Base-by-base conservation (phyloP, 345 rosid species). In the Citrus mangshanensis region DNA sequence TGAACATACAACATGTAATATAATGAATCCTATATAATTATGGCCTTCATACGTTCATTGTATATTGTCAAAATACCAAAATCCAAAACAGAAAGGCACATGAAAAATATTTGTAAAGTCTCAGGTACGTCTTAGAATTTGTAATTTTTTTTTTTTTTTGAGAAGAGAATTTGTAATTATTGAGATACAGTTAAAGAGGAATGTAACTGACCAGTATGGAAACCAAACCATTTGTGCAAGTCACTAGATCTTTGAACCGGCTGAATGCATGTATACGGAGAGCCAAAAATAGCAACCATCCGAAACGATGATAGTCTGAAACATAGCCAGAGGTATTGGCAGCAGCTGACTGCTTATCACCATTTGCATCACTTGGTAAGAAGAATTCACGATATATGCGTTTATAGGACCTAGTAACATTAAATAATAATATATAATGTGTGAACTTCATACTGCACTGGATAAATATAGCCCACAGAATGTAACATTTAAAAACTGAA, bases 271-370 rank as follows among this genome's bases (percentile, higher is more conserved):
- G 95, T 68, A 89, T 86, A 34, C 99, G 93, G 73, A 96, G 97
- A 10, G 93, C 97, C 90, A 94, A 83, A 89, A 96, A 93, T 80
- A 94, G 87, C 80, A 94, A 66, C 99, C 99, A 96, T 76, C 98
- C 99, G 72, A 96, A 94, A n/a, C 89, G 97, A 81, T 90, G 87
- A 77, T 88, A 91, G 71, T 91, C 87, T 7, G 86, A 82, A 70
- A 86, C 30, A 71, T 73, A 73, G 78, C 87, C 83, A 80, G 85
- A 42, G 42, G 88, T 75, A 80, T 77, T 83, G 42, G 87, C 64
- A 81, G 56, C 70, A 69, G 76, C 84, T 12, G 85, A 84, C 77
- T 82, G 79, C 77, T 82, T 88, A 66, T 89, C 93, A 81, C 80
- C 78, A 72, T 85, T 89, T 60, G 82, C 83, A 80, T 90, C 87